Percentiles rank a stretch among this genome's conserved stretches.
phyloP scores from a whole-genome alignment of 345 rosid species.

The Hibiscus mutabilis region DNA sequence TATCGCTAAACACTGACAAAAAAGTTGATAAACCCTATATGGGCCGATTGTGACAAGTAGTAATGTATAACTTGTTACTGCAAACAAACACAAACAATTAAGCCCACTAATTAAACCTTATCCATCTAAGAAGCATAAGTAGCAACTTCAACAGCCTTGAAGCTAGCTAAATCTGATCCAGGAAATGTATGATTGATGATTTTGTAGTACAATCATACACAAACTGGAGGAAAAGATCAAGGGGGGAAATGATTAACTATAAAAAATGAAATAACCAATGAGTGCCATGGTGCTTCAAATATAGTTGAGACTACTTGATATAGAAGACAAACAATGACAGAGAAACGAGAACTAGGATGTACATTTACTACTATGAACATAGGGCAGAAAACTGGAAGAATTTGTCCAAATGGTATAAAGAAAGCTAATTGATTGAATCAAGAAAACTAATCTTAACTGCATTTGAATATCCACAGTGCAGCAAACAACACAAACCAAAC shows the following conservation, averaged over 20 bases:
- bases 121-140: neutral
- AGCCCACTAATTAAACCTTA: neutral
- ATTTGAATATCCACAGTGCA: neutral
- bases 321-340: conserved; percentile 29
- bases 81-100: neutral
- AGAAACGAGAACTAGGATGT: conserved; percentile 7
- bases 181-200: neutral
- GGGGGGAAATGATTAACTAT: neutral
- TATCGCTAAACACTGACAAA: neutral
- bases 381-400: neutral
- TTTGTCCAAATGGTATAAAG: neutral
- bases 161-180: neutral
- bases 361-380: neutral
- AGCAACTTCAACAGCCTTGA: neutral
- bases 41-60: neutral
- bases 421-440: neutral
- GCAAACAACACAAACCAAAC: neutral
- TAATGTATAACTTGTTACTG: neutral
- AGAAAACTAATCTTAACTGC: neutral
- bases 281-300: neutral
- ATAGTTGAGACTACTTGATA: neutral
- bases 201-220: neutral
- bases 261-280: neutral
- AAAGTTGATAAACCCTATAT: neutral
- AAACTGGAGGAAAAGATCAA: neutral